Percentiles rank a stretch among this genome's conserved stretches.
Conservation (phyloP, 2,329 filamentous ascomycete genomes). For the Neoscytalidium dimidiatum region DNA sequence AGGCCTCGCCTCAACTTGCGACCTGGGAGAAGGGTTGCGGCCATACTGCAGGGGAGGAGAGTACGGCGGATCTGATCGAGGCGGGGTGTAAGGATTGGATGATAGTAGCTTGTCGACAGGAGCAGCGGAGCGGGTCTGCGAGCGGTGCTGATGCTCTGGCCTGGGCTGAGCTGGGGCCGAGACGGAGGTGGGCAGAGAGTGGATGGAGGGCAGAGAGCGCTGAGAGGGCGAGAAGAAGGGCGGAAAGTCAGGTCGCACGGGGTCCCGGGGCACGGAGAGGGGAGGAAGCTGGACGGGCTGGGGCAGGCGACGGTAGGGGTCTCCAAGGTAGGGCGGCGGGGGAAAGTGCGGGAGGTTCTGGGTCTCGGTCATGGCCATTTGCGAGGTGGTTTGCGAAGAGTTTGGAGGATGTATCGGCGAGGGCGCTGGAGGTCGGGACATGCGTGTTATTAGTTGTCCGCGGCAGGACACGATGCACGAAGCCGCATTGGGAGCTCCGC, state of each 20-base stretch:
- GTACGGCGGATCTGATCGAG: conserved; percentile 41
- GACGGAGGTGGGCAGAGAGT: conserved; percentile 28
- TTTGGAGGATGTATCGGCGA: conserved; percentile 45
- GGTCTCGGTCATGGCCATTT: conserved; percentile 46
- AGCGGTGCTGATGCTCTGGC: conserved; percentile 28
- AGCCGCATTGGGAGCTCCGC: conserved; percentile 40
- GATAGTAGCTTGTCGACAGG: conserved; percentile 40
- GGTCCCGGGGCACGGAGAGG: conserved; percentile 39
- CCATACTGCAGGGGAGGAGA: conserved; percentile 29
- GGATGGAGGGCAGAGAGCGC: conserved; percentile 38
- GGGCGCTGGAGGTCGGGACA: conserved; percentile 43
- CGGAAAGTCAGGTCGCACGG: conserved; percentile 38
- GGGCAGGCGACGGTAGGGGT: conserved; percentile 41
- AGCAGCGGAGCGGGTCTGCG: conserved; percentile 32
- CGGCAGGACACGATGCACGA: conserved; percentile 42
- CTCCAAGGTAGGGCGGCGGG: conserved; percentile 41
- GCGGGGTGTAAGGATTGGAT: conserved; percentile 40
- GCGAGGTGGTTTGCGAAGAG: conserved; percentile 32
- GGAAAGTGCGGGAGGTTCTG: conserved; percentile 46
- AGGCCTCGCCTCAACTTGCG: conserved; percentile 24
- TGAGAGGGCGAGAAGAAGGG: conserved; percentile 33
- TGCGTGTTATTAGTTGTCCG: conserved; percentile 46
- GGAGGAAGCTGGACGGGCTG: conserved; percentile 43
- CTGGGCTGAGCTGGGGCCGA: conserved; percentile 18
- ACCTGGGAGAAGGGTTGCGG: conserved; percentile 38